Conservation (phyloP, 176 grass and related monocot species). For the Pontederia crassipes region DNA sequence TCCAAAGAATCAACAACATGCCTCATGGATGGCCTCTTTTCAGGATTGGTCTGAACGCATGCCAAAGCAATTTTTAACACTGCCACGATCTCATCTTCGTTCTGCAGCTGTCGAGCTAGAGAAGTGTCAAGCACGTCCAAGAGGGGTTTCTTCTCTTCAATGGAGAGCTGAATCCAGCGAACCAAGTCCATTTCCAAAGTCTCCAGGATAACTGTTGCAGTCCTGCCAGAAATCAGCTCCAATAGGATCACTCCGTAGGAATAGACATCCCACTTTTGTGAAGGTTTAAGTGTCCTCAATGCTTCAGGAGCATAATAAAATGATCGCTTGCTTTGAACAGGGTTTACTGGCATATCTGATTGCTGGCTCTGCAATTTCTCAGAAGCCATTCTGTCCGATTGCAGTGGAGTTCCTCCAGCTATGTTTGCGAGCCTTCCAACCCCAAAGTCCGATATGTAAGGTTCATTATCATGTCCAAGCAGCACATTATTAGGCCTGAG, state of each 20-base stretch:
- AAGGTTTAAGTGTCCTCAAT: slow-evolving; percentile 69
- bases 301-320: slow-evolving; percentile 87
- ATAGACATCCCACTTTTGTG: slow-evolving; percentile 97
- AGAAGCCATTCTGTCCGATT: slow-evolving; percentile 35
- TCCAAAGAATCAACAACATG: slow-evolving; percentile 52
- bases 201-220: slow-evolving; percentile 47
- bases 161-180: slow-evolving; percentile 77
- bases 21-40: slow-evolving; percentile 56
- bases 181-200: slow-evolving; percentile 81
- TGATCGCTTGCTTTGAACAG: slow-evolving; percentile 46
- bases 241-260: slow-evolving; percentile 82
- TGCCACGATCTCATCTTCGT: slow-evolving; percentile 66
- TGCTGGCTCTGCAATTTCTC: slow-evolving; percentile 44
- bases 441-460: slow-evolving; percentile 84
- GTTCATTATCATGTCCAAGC: slow-evolving; percentile 52
- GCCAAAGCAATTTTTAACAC: slow-evolving; percentile 67
- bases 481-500: slow-evolving; percentile 84
- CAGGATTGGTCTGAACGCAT: slow-evolving; percentile 58
- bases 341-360: slow-evolving; percentile 48
- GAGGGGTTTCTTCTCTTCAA: slow-evolving; percentile 72
- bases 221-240: slow-evolving; percentile 65
- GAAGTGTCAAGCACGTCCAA: slow-evolving; percentile 59
- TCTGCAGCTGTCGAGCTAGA: slow-evolving; percentile 38
- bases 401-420: slow-evolving; percentile 58
- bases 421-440: slow-evolving; percentile 78